Evolutionary conservation across 495 filamentous ascomycete species (phyloP), one percentile per base, ranked within the genome.

Genomic region (Hypoxylon lienhwacheense): DNA sequence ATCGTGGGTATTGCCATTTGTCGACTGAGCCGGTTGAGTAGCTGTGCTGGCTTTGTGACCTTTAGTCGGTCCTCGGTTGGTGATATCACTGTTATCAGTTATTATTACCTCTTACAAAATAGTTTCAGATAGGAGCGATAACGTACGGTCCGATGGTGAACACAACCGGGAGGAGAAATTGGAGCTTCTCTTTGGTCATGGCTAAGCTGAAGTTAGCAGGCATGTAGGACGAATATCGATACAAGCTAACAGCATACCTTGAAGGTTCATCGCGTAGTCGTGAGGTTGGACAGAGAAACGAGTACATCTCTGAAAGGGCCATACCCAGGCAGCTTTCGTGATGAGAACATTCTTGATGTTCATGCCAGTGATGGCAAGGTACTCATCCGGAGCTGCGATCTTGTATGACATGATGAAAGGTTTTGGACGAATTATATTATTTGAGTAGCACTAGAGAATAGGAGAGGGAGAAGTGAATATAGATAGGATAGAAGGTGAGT

Each of bases 121-220:
- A n/a, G n/a, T n/a, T n/a, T 5, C 7, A 11, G 33, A 5, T 12
- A 36, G 5, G 10, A 11, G 24, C 8, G 22, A 39, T 1, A n/a
- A 62, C 64, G 17, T 52, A 67, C 20, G 89, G 88, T 26, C 88
- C 88, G 53, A 92, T 83, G 16, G 89, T 92, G 68, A 92, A 91
- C 32, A 90, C 86, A n/a, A 88, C 86, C 7, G 88, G 88, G 4
- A 90, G 77, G 17, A 80, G 72, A 66, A 89, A 89, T 53, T 89
- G 85, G 7, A 92, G 77, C 70, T 91, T 92, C 68, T 91, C 88
- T 49, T 83, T 77, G 15, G 87, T 92, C 87, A 91, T 92, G 20
- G 88, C 88, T 67, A 41, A 1, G 7, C 8, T 28, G 8, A 29
- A 10, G 16, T 41, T 40, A 44, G 44, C 10, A 53, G 22, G 29